These are phyloP conservation scores for Dryadomyces quercus-mongolicae DNA, from an alignment of 2,329 filamentous ascomycete species.

Conservation along the genomic window DNA sequence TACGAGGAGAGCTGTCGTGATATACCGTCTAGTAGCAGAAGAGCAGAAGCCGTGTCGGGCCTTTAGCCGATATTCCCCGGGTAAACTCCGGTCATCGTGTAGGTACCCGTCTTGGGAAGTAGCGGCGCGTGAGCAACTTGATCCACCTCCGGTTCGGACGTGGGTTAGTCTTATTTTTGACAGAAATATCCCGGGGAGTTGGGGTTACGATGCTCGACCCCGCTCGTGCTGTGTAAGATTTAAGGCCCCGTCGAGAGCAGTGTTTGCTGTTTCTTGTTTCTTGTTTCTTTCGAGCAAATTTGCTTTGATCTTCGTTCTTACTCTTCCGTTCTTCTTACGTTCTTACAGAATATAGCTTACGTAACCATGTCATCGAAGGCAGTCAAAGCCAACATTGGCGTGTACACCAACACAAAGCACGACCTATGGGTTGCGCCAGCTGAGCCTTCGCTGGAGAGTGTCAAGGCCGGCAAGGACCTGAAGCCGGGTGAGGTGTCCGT, in stretches of 20 bases:
- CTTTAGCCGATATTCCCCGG: not conserved
- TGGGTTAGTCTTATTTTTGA: not conserved
- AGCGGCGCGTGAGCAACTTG: not conserved
- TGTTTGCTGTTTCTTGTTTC: too few species aligned
- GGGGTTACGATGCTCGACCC: too few species aligned
- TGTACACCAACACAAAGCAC: conserved; percentile 89
- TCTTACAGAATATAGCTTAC: not conserved
- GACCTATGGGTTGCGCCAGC: conserved; percentile 81
- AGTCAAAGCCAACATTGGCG: conserved; percentile 80
- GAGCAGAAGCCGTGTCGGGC: too few species aligned
- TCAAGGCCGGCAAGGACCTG: conserved; percentile 53
- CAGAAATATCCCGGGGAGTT: too few species aligned
- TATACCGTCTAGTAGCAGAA: too few species aligned
- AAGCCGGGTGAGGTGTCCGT: conserved; percentile 77
- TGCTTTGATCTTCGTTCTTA: too few species aligned
- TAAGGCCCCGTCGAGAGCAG: too few species aligned
- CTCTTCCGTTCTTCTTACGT: too few species aligned
- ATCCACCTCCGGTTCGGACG: not conserved
- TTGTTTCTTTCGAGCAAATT: too few species aligned
- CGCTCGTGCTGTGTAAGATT: too few species aligned
- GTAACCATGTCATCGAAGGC: conserved; percentile 19
- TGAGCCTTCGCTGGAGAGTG: conserved; percentile 61
- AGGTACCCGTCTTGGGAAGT: not conserved
- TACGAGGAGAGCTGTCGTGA: too few species aligned
- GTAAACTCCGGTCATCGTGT: not conserved